Evolutionary conservation across 169 alveolate genomes (phyloP).

Genomic region (Eimeria maxima): DNA sequence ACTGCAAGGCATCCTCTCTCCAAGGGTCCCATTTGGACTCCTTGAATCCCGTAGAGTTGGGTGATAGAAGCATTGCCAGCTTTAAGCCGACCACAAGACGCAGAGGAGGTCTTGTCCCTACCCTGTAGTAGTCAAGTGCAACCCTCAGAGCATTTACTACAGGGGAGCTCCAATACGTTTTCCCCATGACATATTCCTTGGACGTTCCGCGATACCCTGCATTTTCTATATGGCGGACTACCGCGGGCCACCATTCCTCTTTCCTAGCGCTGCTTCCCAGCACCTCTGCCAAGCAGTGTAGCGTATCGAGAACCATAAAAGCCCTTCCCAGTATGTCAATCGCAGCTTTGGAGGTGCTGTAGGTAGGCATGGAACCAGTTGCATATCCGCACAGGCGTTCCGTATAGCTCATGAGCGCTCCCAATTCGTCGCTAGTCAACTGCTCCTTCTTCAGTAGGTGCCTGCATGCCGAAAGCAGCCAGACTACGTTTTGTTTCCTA

Average conservation of each 20-base stretch:
- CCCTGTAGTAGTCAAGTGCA: background rate
- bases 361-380: background rate
- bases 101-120: background rate
- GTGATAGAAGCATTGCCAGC: background rate
- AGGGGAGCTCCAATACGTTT: background rate
- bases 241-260: constrained; percentile 3
- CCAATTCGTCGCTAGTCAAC: background rate
- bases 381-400: background rate
- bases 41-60: background rate
- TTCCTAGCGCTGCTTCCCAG: background rate
- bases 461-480: background rate
- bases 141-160: background rate
- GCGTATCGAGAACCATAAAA: background rate
- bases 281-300: background rate
- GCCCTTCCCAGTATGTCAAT: background rate
- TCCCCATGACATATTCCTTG: background rate
- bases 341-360: background rate
- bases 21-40: background rate
- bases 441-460: background rate
- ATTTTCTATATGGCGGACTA: background rate
- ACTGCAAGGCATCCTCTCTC: background rate
- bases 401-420: background rate
- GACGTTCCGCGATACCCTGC: background rate
- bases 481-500: background rate
- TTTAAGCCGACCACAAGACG: background rate